A percentile compares a stretch with the other conserved stretches of the same genome.
phyloP scores from a whole-genome alignment of 371 early-diverging fungal genomes.

The Lichtheimia ramosa region DNA sequence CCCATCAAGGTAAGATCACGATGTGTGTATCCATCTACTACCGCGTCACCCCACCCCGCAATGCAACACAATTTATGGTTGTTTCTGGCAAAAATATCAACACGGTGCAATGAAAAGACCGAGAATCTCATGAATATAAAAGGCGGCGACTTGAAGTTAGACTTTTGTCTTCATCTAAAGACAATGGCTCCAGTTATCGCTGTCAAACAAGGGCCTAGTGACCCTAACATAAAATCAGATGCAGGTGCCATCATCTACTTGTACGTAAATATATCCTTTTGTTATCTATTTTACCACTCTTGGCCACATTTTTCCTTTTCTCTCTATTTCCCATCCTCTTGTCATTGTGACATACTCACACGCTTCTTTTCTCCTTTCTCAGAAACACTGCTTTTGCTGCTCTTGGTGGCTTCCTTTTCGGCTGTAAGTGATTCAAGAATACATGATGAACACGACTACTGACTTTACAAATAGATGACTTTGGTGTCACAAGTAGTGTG shows the following conservation, averaged over 20 bases:
- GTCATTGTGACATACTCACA: not conserved
- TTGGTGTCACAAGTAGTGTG: slow-evolving; percentile 41
- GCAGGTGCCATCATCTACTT: slow-evolving; percentile 26
- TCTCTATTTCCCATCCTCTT: no score
- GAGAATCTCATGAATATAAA: no score
- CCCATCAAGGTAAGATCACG: no score
- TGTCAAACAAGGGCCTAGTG: slow-evolving; percentile 17
- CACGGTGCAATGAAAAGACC: no score
- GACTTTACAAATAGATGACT: slow-evolving; percentile 19
- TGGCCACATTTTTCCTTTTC: not conserved
- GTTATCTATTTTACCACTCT: no score
- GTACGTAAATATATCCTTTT: slow-evolving; percentile 15
- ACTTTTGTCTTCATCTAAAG: no score
- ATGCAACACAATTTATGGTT: no score
- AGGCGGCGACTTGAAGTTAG: no score
- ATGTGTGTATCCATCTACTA: no score
- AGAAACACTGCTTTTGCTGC: slow-evolving; percentile 40
- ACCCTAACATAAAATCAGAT: slow-evolving; percentile 31
- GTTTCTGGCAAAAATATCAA: no score
- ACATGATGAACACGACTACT: no score
- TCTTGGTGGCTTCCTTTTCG: slow-evolving; percentile 37
- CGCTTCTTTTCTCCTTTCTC: not conserved
- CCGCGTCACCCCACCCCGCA: no score
- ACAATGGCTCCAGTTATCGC: slow-evolving; percentile 25
- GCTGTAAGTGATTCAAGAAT: slow-evolving; percentile 25